Base-by-base conservation (phyloP, 306 rosid species). In the Vigna unguiculata region DNA sequence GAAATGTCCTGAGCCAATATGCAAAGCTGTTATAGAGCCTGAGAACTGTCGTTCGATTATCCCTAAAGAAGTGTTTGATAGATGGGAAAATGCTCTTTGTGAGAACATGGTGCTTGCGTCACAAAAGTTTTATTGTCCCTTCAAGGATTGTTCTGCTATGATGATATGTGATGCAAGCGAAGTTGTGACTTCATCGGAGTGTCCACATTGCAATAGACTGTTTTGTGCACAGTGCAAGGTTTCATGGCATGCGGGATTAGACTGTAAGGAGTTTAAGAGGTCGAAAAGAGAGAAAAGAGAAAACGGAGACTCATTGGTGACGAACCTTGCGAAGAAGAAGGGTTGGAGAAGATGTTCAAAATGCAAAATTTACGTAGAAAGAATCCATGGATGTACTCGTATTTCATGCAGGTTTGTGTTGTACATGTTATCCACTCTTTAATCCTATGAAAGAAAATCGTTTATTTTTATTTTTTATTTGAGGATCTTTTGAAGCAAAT, bases 211-310 rank as follows among this genome's bases (percentile, higher is more conserved):
- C 13, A 30, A 84, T 17, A 82, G 91, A 48, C 12, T 91, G 77
- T 91, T 93, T 47, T 92, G 93, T 58, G 96, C 95, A 0, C 82
- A 77, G 64, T 88, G 91, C 51, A 80, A 40, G 51, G 95, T 83
- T 21, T 4, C 88, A 0, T 91, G 98, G 97, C 97, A 91, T 58
- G 75, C 53, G 0, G 90, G 84, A 0, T 24, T 86, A 13, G 87
- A 75, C 0, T 91, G 96, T 3, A 0, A 1, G 0, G 87, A 76
- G 78, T 93, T 85, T 82, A 72, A 40, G 85, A 74, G 3, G 28
- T 25, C 4, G 28, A 25, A 25, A 25, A 2, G 3, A 3, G 28
- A 25, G 3, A 25, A 69, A 14, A 6, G 70, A 75, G 85, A n/a
- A 24, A 84, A 16, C 49, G 92, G 84, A 9, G 98, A 93, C 32